Conservation (phyloP, 106 monocot species). For the Gastrodia elata region DNA sequence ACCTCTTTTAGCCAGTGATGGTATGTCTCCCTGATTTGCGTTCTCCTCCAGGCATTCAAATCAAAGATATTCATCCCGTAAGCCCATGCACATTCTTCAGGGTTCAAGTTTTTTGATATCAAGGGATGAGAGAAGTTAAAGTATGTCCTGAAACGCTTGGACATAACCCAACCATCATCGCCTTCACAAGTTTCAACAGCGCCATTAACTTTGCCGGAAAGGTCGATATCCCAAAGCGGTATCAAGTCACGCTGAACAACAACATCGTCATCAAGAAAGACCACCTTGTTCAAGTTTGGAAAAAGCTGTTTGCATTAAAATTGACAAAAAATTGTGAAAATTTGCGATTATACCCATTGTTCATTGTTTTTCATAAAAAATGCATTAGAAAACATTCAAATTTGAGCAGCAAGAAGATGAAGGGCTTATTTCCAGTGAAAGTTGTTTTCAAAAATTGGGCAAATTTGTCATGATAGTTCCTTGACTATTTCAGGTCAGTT, state of each 20-base stretch:
- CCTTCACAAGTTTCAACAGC: constrained; percentile 85
- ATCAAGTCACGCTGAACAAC: constrained; percentile 79
- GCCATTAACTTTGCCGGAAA: constrained; percentile 76
- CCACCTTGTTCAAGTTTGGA: constrained; percentile 78
- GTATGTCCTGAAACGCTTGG: constrained; percentile 71
- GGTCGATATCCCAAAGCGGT: constrained; percentile 68
- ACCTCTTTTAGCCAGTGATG: constrained; percentile 95
- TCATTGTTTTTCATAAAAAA: too few relatives aligned
- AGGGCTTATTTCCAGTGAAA: too few relatives aligned
- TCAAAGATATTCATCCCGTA: constrained; percentile 98
- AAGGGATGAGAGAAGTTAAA: constrained; percentile 85
- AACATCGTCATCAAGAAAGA: constrained; percentile 94
- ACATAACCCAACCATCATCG: constrained; percentile 76
- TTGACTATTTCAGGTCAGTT: too few relatives aligned
- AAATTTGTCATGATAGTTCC: too few relatives aligned
- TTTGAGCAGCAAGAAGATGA: too few relatives aligned
- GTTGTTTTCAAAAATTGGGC: too few relatives aligned
- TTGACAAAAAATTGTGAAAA: too few relatives aligned
- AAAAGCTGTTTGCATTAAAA: constrained; percentile 58
- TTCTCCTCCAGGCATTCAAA: constrained; percentile 70
- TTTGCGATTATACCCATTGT: too few relatives aligned
- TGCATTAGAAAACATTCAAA: too few relatives aligned
- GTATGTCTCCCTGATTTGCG: constrained; percentile 65
- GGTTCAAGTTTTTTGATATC: constrained; percentile 45
- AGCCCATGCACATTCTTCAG: constrained; percentile 88